These are phyloP conservation scores for Cylindrotheca fusiformis DNA, from an alignment of 108 stramenopile genomes.

Conservation along the genomic window DNA sequence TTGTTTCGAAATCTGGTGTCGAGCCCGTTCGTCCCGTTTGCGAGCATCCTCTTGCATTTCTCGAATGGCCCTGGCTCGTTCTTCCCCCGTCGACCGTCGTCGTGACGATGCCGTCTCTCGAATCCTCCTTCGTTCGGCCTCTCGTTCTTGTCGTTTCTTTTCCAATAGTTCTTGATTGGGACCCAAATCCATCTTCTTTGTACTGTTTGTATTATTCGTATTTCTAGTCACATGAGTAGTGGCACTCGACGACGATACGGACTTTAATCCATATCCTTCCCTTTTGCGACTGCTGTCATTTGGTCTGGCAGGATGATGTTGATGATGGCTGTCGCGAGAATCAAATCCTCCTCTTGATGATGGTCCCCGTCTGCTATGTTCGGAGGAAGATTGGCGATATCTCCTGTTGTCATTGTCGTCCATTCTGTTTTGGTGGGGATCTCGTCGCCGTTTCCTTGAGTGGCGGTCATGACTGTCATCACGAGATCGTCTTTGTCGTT, in stretches of 20 bases:
- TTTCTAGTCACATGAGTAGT: too few relatives aligned
- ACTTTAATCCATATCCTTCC: conserved; percentile 59
- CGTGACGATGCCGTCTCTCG: conserved; percentile 8
- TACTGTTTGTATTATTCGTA: too few relatives aligned
- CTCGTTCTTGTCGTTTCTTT: conserved; percentile 46
- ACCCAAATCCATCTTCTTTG: conserved; percentile 38
- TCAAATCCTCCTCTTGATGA: not conserved
- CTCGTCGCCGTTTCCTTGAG: conserved; percentile 4
- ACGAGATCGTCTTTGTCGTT: conserved; percentile 13
- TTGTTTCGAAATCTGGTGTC: not conserved
- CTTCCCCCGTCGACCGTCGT: conserved; percentile 27
- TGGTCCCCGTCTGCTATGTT: not conserved
- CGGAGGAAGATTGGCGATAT: not conserved
- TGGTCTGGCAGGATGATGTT: not conserved
- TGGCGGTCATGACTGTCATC: conserved; percentile 11
- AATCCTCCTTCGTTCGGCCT: conserved; percentile 32
- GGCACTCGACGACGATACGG: conserved; percentile 10
- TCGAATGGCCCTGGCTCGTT: conserved; percentile 36
- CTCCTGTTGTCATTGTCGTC: too few relatives aligned
- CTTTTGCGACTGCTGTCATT: conserved; percentile 4
- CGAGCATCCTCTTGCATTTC: conserved; percentile 47
- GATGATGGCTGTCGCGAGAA: not conserved
- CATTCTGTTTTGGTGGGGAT: conserved; percentile 3
- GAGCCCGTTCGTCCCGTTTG: conserved; percentile 13
- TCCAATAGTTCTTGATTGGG: conserved; percentile 54